phyloP scores from a whole-genome alignment of 2,329 filamentous ascomycete species.

The Cercospora janseana region DNA sequence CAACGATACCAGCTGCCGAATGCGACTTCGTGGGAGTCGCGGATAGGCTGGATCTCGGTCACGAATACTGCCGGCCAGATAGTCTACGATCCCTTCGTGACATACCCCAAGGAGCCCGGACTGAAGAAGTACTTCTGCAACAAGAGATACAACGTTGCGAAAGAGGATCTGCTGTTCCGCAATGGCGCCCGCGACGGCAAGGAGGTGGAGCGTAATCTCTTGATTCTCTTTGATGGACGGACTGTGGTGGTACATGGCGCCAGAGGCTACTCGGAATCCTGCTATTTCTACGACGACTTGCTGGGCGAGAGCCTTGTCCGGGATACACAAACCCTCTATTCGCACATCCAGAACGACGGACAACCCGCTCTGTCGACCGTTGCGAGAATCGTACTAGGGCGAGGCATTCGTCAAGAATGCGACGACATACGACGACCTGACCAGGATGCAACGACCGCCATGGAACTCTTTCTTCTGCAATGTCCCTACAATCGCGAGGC shows the following conservation, averaged over 20 bases:
- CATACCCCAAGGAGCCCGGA: slow-evolving; percentile 11
- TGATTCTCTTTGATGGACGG: slow-evolving; percentile 7
- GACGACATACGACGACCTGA: slow-evolving; percentile 5
- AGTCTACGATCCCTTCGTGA: slow-evolving; percentile 12
- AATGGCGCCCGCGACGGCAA: slow-evolving; percentile 10
- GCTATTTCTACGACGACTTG: slow-evolving; percentile 10
- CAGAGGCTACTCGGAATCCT: neutral
- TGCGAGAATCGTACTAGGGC: neutral
- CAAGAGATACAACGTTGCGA: slow-evolving; percentile 6
- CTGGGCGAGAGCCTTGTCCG: neutral
- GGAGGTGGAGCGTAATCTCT: slow-evolving; percentile 9
- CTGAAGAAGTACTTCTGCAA: slow-evolving; percentile 9
- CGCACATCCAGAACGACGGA: slow-evolving; percentile 7
- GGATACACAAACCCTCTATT: slow-evolving; percentile 13
- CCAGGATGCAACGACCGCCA: slow-evolving; percentile 14
- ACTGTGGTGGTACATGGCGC: slow-evolving; percentile 12
- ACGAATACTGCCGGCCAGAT: slow-evolving; percentile 14
- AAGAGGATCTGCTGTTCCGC: slow-evolving; percentile 8
- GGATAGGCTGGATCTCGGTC: slow-evolving; percentile 11
- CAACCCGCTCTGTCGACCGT: slow-evolving; percentile 5
- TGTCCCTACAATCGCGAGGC: slow-evolving; percentile 10
- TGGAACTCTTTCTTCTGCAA: slow-evolving; percentile 13
- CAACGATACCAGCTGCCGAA: slow-evolving; percentile 9
- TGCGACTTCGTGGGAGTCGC: neutral
- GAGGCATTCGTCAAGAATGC: slow-evolving; percentile 3